These are phyloP conservation scores for Euphorbia lathyris DNA, from an alignment of 345 rosid genomes.

Conservation along the genomic window DNA sequence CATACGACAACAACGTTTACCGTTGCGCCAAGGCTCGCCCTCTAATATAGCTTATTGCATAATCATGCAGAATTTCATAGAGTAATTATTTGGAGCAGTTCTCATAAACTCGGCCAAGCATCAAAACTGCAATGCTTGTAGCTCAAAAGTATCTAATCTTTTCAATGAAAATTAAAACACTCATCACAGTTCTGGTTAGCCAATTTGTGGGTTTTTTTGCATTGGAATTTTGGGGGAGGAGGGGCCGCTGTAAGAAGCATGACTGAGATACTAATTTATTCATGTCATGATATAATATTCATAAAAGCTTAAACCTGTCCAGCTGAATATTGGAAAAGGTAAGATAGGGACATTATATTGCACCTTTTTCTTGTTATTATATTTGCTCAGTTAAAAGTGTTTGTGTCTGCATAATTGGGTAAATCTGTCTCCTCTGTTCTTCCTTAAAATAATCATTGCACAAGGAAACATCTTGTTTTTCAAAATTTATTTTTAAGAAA, in stretches of 20 bases:
- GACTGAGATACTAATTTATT: neutral
- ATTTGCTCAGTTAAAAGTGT: neutral
- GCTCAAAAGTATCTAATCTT: neutral
- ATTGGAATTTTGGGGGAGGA: too few species aligned
- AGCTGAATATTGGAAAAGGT: too few species aligned
- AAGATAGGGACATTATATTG: too few species aligned
- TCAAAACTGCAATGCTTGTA: too few species aligned
- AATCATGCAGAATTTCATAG: neutral
- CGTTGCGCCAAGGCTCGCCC: too few species aligned
- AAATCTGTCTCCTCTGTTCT: neutral
- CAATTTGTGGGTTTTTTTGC: neutral
- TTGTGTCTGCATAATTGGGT: neutral
- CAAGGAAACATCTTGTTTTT: neutral
- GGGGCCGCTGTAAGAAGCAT: too few species aligned
- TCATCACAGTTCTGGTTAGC: neutral
- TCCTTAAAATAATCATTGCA: neutral
- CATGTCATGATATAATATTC: neutral
- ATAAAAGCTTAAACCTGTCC: too few species aligned
- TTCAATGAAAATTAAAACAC: neutral
- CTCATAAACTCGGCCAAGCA: neutral
- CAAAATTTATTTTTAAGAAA: neutral
- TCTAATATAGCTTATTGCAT: too few species aligned
- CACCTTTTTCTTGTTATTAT: neutral
- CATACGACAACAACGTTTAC: too few species aligned
- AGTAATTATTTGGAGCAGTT: neutral